Percentiles rank a stretch among this genome's conserved stretches.
These are phyloP conservation scores for Danielia oregonensis DNA, from an alignment of 805 yeast species.

Conservation along the genomic window DNA sequence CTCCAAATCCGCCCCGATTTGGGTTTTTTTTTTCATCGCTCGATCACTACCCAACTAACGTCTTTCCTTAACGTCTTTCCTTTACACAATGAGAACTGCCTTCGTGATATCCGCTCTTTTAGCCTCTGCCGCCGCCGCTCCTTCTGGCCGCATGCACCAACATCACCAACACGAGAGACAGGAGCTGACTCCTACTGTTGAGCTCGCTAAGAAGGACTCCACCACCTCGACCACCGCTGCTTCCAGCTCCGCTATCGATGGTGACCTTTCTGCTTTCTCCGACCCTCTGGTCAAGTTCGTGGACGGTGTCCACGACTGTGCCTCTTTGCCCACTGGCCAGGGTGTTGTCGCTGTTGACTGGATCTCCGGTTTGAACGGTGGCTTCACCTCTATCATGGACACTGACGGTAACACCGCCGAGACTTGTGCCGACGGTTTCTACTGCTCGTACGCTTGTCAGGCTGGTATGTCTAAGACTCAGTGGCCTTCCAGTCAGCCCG, in stretches of 20 bases:
- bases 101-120: constrained; percentile 12
- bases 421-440: constrained; percentile 58
- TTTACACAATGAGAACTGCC: constrained; percentile 10
- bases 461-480: constrained; percentile 99
- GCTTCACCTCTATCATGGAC: constrained; percentile 43
- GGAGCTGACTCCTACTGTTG: constrained; percentile 34
- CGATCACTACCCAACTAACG: constrained; percentile 19
- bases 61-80: constrained; percentile 21
- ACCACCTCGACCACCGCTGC: constrained; percentile 1
- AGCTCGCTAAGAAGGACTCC: neutral
- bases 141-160: constrained; percentile 21
- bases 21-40: neutral
- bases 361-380: constrained; percentile 33
- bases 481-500: constrained; percentile 89
- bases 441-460: constrained; percentile 96
- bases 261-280: constrained; percentile 15
- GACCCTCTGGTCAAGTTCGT: constrained; percentile 16
- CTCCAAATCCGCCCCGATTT: neutral
- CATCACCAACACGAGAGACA: constrained; percentile 40
- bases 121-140: constrained; percentile 15
- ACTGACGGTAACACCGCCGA: constrained; percentile 46
- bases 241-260: constrained; percentile 5
- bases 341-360: constrained; percentile 19
- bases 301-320: constrained; percentile 20
- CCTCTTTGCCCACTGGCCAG: constrained; percentile 19